Evolutionary conservation across 257 asterid genomes (phyloP).

Genomic region (Lycium barbarum): DNA sequence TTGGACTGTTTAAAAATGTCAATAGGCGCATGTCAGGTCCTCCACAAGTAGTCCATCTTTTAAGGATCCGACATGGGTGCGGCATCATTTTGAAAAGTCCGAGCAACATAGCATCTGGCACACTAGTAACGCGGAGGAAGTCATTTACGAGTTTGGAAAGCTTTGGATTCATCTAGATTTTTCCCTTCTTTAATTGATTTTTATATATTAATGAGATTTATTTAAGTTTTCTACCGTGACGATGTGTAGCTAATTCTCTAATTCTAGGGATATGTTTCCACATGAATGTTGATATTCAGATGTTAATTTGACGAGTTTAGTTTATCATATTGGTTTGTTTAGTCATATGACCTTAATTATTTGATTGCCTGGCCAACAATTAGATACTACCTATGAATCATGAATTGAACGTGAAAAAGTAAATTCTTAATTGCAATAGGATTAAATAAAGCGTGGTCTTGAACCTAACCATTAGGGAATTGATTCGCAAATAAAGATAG

Average conservation of each 20-base stretch:
- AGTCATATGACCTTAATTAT: not conserved
- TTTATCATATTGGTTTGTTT: conserved; percentile 9
- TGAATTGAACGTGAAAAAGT: not conserved
- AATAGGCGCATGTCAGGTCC: too few relatives aligned
- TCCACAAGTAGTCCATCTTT: too few relatives aligned
- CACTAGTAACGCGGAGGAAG: not conserved
- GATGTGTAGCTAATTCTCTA: not conserved
- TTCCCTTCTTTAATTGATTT: not conserved
- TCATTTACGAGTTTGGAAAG: not conserved
- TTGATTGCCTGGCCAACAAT: not conserved
- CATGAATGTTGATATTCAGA: not conserved
- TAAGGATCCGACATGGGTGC: too few relatives aligned
- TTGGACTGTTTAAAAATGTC: too few relatives aligned
- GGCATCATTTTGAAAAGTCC: too few relatives aligned
- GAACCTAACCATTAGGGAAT: not conserved
- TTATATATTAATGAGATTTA: not conserved
- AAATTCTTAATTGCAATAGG: not conserved
- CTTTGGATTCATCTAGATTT: not conserved
- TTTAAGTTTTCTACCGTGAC: not conserved
- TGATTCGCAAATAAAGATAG: not conserved
- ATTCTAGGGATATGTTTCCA: not conserved
- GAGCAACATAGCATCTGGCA: not conserved
- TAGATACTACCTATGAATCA: not conserved
- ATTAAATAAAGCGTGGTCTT: not conserved
- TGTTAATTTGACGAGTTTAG: not conserved